phyloP scores from a whole-genome alignment of 1,139 yeast species.

The Sugiyamaella sp. region DNA sequence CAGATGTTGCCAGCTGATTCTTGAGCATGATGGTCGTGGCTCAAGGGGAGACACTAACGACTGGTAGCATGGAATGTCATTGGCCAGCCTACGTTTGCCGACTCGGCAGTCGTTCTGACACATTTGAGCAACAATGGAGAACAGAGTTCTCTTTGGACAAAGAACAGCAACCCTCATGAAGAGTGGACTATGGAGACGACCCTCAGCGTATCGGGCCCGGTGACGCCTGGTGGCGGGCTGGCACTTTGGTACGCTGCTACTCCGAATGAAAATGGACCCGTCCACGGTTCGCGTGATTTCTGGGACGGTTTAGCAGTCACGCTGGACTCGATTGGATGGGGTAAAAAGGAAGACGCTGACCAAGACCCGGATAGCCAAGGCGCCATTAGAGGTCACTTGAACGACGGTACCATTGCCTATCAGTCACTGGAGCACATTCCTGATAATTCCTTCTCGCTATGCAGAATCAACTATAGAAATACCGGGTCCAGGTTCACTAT shows the following conservation, averaged over 20 bases:
- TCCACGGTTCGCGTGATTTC: conserved; percentile 43
- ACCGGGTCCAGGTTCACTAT: conserved; percentile 40
- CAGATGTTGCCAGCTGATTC: too few relatives aligned
- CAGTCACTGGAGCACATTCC: conserved; percentile 23
- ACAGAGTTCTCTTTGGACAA: conserved; percentile 40
- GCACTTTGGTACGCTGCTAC: conserved; percentile 44
- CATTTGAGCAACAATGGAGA: conserved; percentile 6
- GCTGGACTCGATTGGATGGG: conserved; percentile 39
- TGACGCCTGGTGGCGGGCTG: conserved; percentile 42
- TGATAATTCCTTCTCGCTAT: conserved; percentile 42
- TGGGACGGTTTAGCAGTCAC: conserved; percentile 48
- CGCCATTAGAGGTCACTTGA: conserved; percentile 45
- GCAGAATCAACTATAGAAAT: conserved; percentile 44
- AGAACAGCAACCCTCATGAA: conserved; percentile 34
- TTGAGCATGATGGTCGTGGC: too few relatives aligned
- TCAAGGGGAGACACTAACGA: too few relatives aligned
- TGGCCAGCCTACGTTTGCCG: conserved; percentile 13
- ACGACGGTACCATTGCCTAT: conserved; percentile 41
- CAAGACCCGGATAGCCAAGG: conserved; percentile 34
- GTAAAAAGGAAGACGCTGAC: conserved; percentile 17
- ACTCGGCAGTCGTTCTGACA: conserved; percentile 11
- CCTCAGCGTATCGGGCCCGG: conserved; percentile 40
- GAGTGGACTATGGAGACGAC: conserved; percentile 44
- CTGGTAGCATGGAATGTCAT: conserved; percentile 10
- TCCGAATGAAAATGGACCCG: conserved; percentile 39